Evolutionary conservation across 1,284 basidiomycete species (phyloP).

Genomic region (Trametes versicolor): DNA sequence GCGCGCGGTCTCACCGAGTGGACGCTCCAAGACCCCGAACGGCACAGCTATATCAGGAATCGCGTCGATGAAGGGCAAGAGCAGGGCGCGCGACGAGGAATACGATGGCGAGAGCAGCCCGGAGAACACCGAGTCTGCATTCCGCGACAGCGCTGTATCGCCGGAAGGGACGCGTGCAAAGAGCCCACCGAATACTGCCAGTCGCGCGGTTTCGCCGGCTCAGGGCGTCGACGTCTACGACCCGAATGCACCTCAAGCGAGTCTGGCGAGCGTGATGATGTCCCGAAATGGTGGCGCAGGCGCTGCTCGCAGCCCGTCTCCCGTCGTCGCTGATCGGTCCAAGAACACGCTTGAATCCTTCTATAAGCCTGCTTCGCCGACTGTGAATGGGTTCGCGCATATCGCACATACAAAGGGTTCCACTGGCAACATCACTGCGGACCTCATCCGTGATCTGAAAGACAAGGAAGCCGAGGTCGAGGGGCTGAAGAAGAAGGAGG

Average conservation of each 20-base stretch:
- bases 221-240: constrained; percentile 48
- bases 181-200: constrained; percentile 58
- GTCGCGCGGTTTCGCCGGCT: constrained; percentile 66
- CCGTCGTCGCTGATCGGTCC: constrained; percentile 60
- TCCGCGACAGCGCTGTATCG: constrained; percentile 61
- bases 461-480: constrained; percentile 87
- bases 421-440: constrained; percentile 74
- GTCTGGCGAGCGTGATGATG: constrained; percentile 64
- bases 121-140: constrained; percentile 51
- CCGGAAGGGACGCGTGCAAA: constrained; percentile 66
- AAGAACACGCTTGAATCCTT: constrained; percentile 69
- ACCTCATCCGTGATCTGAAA: constrained; percentile 82
- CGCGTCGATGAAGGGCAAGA: constrained; percentile 50
- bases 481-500: constrained; percentile 78
- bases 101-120: constrained; percentile 62
- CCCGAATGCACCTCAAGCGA: constrained; percentile 51
- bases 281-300: constrained; percentile 50
- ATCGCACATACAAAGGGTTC: constrained; percentile 62
- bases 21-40: constrained; percentile 54
- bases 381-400: constrained; percentile 58
- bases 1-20: constrained; percentile 71
- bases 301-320: constrained; percentile 72
- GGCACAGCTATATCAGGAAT: constrained; percentile 47
- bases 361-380: constrained; percentile 66
- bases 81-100: constrained; percentile 67